These are phyloP conservation scores for Metschnikowia borealis DNA, from an alignment of 805 yeast species.

Conservation along the genomic window DNA sequence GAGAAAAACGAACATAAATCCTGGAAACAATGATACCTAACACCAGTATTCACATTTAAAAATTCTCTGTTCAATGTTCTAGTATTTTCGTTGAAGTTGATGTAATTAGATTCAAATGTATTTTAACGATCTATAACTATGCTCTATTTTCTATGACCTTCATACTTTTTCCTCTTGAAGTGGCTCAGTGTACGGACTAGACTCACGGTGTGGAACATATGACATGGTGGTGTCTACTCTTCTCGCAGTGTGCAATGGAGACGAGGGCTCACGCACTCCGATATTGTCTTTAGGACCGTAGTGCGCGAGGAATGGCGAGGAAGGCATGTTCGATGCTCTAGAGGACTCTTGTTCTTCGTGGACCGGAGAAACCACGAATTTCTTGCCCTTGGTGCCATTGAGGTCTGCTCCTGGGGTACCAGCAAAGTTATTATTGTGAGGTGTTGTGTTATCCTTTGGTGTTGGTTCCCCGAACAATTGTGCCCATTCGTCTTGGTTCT, in stretches of 20 bases:
- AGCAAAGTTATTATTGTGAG: constrained; percentile 10
- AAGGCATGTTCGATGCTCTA: constrained; percentile 34
- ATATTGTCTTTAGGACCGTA: constrained; percentile 12
- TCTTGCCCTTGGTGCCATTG: constrained; percentile 29
- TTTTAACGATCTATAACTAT: background rate
- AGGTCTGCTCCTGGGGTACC: constrained; percentile 20
- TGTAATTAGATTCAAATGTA: background rate
- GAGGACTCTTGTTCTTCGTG: constrained; percentile 19
- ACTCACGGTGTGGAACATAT: constrained; percentile 13
- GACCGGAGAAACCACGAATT: constrained; percentile 28
- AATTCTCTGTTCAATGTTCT: background rate
- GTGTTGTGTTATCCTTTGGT: constrained; percentile 28
- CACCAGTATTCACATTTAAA: too few species aligned
- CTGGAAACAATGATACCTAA: too few species aligned
- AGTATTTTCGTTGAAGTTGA: background rate
- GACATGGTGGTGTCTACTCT: constrained; percentile 35
- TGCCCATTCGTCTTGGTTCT: constrained; percentile 40
- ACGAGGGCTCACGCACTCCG: constrained; percentile 19
- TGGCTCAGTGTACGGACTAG: constrained; percentile 18
- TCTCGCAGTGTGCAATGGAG: constrained; percentile 32
- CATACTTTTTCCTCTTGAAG: constrained; percentile 25
- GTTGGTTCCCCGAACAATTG: constrained; percentile 42
- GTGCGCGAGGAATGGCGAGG: constrained; percentile 32
- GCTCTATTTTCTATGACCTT: background rate
- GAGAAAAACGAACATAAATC: too few species aligned